Percentiles rank a stretch among this genome's conserved stretches.
phyloP scores from a whole-genome alignment of 495 filamentous ascomycete species.

The Talaromyces trachyspermus region DNA sequence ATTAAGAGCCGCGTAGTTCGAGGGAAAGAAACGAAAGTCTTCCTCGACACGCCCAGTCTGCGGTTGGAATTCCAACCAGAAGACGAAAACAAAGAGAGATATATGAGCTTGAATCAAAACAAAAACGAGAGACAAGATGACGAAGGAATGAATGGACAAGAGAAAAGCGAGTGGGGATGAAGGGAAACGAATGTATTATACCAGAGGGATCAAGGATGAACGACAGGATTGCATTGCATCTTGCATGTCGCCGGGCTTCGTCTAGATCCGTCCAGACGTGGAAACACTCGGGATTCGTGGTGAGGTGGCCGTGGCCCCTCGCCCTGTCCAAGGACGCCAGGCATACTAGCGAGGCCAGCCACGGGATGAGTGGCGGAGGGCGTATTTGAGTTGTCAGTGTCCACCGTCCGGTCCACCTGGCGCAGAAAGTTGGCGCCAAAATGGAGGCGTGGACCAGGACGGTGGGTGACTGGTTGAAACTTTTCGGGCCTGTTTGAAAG shows the following conservation, averaged over 20 bases:
- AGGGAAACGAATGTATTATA: slow-evolving; percentile 1
- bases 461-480: too few relatives aligned
- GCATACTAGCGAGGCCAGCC: too few relatives aligned
- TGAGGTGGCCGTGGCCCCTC: not conserved
- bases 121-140: slow-evolving; percentile 1
- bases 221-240: slow-evolving; percentile 4
- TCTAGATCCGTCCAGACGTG: not conserved
- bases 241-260: not conserved
- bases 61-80: not conserved
- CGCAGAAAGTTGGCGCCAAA: too few relatives aligned
- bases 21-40: slow-evolving; percentile 9
- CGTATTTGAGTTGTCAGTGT: too few relatives aligned
- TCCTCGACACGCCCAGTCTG: slow-evolving; percentile 5
- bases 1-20: slow-evolving; percentile 1
- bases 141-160: not conserved
- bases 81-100: not conserved
- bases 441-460: too few relatives aligned
- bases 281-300: not conserved
- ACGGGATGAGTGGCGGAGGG: too few relatives aligned
- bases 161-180: slow-evolving; percentile 2
- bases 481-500: too few relatives aligned
- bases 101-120: not conserved
- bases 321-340: too few relatives aligned
- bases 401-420: too few relatives aligned
- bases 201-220: not conserved